These are phyloP conservation scores for Ogataea glucozyma DNA, from an alignment of 805 yeast species.

Conservation along the genomic window DNA sequence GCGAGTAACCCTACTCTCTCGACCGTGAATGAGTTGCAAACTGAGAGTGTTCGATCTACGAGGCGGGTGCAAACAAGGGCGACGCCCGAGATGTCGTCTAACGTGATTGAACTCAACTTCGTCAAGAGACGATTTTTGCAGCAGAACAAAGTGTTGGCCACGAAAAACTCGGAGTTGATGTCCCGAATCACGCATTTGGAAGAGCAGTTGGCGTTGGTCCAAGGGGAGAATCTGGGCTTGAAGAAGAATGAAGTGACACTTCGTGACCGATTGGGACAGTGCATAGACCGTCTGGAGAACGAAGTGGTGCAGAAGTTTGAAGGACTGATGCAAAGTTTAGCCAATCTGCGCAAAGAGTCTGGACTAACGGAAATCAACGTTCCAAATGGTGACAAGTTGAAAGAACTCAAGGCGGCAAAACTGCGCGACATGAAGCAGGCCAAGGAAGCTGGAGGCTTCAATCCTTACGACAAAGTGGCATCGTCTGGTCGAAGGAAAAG, in stretches of 20 bases:
- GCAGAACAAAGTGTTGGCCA: constrained; percentile 64
- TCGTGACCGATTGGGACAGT: constrained; percentile 13
- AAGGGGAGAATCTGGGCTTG: constrained; percentile 31
- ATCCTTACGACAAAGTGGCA: constrained; percentile 6
- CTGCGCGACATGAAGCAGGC: constrained; percentile 11
- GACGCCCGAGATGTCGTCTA: constrained; percentile 14
- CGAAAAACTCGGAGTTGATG: constrained; percentile 54
- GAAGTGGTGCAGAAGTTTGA: constrained; percentile 15
- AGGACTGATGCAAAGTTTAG: constrained; percentile 14
- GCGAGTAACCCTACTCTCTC: constrained; percentile 21
- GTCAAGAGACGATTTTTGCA: constrained; percentile 33
- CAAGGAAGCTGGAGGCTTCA: constrained; percentile 8
- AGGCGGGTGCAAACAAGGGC: constrained; percentile 5
- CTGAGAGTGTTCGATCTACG: constrained; percentile 1
- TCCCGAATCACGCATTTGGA: constrained; percentile 55
- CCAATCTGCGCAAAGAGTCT: constrained; percentile 14
- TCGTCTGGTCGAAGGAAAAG: constrained; percentile 9
- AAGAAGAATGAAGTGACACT: constrained; percentile 25
- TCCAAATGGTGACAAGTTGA: constrained; percentile 1
- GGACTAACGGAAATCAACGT: constrained; percentile 7
- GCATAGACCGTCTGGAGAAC: constrained; percentile 12
- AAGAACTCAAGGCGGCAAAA: constrained; percentile 14
- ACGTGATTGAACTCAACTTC: constrained; percentile 16
- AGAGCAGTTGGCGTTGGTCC: constrained; percentile 36
- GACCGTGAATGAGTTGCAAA: constrained; percentile 6